These are phyloP conservation scores for Populus deltoides DNA, from an alignment of 345 rosid species.

Conservation along the genomic window DNA sequence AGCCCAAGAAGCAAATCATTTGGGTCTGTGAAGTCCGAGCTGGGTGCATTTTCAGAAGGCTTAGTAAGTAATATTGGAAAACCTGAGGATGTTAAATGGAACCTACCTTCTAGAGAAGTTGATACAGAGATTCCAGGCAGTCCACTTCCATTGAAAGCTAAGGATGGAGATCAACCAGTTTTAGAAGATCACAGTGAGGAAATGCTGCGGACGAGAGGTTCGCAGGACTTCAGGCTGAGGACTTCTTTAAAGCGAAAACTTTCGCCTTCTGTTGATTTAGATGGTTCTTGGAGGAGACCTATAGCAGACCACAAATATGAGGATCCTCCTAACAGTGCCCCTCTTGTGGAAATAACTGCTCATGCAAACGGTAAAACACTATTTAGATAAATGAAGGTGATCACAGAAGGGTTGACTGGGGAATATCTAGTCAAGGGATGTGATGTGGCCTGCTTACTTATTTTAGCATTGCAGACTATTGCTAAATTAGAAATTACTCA, in stretches of 20 bases:
- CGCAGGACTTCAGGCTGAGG: conserved; percentile 79
- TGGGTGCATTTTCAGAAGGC: conserved; percentile 36
- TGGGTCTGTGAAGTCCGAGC: conserved; percentile 39
- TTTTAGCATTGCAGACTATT: conserved; percentile 20
- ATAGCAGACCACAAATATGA: conserved; percentile 37
- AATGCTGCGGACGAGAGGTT: conserved; percentile 77
- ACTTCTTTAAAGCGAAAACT: conserved; percentile 58
- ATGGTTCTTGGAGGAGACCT: conserved; percentile 47
- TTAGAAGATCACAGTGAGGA: conserved; percentile 46
- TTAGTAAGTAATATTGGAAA: conserved; percentile 41
- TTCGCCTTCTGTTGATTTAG: conserved; percentile 42
- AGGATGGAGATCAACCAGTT: conserved; percentile 24
- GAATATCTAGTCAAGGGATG: conserved; percentile 22
- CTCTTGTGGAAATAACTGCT: conserved; percentile 43
- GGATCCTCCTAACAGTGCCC: conserved; percentile 45
- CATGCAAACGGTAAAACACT: conserved; percentile 56
- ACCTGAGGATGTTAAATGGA: conserved; percentile 30
- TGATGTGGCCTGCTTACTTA: conserved; percentile 15
- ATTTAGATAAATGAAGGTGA: conserved; percentile 18
- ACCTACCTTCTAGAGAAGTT: conserved; percentile 28
- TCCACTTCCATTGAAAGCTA: conserved; percentile 23
- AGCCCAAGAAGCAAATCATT: conserved; percentile 36
- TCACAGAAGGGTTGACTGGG: conserved; percentile 12
- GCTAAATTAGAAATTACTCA: conserved; percentile 12
- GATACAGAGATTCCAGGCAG: conserved; percentile 33